Base-by-base conservation (phyloP, 1,284 basidiomycete genomes). In the Ustanciosporium gigantosporum region DNA sequence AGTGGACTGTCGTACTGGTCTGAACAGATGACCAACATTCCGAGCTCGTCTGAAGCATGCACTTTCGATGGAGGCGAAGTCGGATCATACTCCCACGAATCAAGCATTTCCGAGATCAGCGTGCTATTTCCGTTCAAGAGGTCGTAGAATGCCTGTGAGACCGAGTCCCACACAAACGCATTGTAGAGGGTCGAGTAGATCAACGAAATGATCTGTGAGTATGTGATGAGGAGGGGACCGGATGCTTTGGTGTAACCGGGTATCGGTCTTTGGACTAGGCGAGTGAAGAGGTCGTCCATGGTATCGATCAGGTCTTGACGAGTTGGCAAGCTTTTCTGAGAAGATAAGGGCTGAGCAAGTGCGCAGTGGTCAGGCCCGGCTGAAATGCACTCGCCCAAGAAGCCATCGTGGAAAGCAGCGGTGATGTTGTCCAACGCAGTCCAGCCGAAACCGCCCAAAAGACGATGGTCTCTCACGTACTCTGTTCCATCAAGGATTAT, bases 371-470 rank as follows among this genome's bases (percentile, higher is more conserved):
- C 24, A 0, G 52, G 46, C 22, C 64, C 64, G 1, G 64, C 58
- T 29, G 32, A 36, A 13, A 61, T 36, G 17, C 64, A 66, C 21
- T 66, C 64, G 4, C 64, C 64, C 13, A 66, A 22, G 21, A 66
- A 56, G 0, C 58, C 64, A 16, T 66, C 64, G 13, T 46, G 36
- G 15, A 48, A 66, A 8, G 52, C 52, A 11, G 50, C 53, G 3
- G 57, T 56, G 21, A 66, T 50, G 34, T 66, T 60, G 41, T 56
- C 58, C 21, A 66, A 21, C n/a, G 57, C 53, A 2, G 47, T 41
- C 39, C 36, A 52, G 2, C 50, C 62, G 14, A 61, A 66, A 0
- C 51, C 57, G n/a, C 47, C 57, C 4, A 66, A 7, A 15, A 21
- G 14, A 4, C 51, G 31, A 11, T 56, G 44, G 31, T 66, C 62